Conservation (phyloP, 306 rosid species). For the Quercus wislizeni region DNA sequence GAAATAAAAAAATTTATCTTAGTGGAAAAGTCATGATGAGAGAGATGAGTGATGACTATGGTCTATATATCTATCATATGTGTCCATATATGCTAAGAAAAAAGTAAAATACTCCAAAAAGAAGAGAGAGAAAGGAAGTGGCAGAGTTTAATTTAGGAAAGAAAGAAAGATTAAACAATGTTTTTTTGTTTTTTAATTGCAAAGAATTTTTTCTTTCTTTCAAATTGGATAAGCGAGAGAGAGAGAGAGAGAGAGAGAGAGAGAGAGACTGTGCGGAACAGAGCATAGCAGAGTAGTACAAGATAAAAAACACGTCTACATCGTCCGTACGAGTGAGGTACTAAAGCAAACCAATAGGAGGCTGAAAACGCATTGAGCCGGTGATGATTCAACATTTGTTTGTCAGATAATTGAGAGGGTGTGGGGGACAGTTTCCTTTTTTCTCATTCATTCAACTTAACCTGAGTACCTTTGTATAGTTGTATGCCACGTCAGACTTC, state of each 20-base stretch:
- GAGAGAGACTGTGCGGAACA: not conserved
- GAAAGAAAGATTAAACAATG: not conserved
- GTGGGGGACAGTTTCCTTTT: too few species aligned
- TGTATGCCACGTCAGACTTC: too few species aligned
- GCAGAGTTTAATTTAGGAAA: not conserved
- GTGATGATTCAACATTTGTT: not conserved
- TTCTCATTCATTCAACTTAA: too few species aligned
- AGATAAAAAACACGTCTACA: constrained; percentile 22
- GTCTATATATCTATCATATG: too few species aligned
- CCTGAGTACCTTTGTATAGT: too few species aligned
- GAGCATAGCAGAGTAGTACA: constrained; percentile 18
- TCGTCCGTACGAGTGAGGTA: constrained; percentile 46
- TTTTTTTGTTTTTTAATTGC: too few species aligned
- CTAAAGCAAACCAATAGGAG: constrained; percentile 28
- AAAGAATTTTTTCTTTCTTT: too few species aligned
- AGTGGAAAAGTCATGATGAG: not conserved
- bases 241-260: not conserved
- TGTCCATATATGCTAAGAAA: too few species aligned
- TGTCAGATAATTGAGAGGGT: not conserved
- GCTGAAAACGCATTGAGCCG: constrained; percentile 25
- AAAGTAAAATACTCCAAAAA: too few species aligned
- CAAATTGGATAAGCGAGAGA: too few species aligned
- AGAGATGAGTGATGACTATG: too few species aligned
- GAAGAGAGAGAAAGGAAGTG: too few species aligned
- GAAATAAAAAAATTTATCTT: not conserved